These are phyloP conservation scores for Madurella mycetomatis DNA, from an alignment of 2,329 filamentous ascomycete species.

Conservation along the genomic window DNA sequence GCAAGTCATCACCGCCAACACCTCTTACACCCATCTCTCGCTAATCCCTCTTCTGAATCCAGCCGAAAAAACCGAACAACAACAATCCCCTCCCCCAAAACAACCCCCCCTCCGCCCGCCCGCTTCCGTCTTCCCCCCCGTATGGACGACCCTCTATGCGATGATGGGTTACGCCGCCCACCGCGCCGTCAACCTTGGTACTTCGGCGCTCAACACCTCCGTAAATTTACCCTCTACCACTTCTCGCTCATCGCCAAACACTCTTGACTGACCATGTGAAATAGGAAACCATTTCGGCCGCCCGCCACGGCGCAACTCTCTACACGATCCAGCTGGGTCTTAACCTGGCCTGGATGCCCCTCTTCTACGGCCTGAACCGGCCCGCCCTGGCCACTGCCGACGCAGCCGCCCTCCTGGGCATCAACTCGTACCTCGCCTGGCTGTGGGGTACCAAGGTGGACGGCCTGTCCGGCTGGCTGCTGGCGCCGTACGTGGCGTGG, in stretches of 20 bases:
- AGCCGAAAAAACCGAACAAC: slow-evolving; percentile 53
- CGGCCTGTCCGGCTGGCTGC: slow-evolving; percentile 63
- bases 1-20: slow-evolving; percentile 40
- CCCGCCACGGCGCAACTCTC: slow-evolving; percentile 67
- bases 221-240: slow-evolving; percentile 10
- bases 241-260: neutral
- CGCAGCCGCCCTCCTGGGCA: slow-evolving; percentile 66
- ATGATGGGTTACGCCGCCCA: slow-evolving; percentile 88
- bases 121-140: slow-evolving; percentile 58
- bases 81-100: slow-evolving; percentile 59
- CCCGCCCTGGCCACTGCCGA: slow-evolving; percentile 72
- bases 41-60: slow-evolving; percentile 17
- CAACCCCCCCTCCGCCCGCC: slow-evolving; percentile 63
- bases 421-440: slow-evolving; percentile 69
- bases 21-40: slow-evolving; percentile 1
- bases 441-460: slow-evolving; percentile 70
- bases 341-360: slow-evolving; percentile 85
- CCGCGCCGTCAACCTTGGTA: slow-evolving; percentile 63
- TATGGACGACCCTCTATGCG: slow-evolving; percentile 64
- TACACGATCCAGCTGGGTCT: slow-evolving; percentile 83
- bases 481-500: slow-evolving; percentile 83
- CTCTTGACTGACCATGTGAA: neutral
- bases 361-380: slow-evolving; percentile 77
- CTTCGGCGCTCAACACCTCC: slow-evolving; percentile 51
- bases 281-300: slow-evolving; percentile 47